Evolutionary conservation across 2,329 filamentous ascomycete species (phyloP), one percentile per base, ranked within the genome.

Genomic region (Fusarium citri): DNA sequence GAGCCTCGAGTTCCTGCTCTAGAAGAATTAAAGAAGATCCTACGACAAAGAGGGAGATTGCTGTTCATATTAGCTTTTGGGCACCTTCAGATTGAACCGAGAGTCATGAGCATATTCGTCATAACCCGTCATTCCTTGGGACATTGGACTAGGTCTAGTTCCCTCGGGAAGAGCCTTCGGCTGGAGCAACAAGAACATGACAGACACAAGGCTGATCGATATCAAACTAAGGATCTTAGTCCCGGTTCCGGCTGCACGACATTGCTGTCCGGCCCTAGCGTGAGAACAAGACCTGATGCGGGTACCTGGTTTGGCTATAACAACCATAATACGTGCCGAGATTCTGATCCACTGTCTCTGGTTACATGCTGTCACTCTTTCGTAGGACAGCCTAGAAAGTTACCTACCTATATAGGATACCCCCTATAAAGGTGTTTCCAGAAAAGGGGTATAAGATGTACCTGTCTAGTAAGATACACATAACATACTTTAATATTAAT

Each of bases 211-310:
- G 55, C 30, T 68, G 45, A 47, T 60, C 64, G 12, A 22, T 55
- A 51, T 48, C 18, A 49, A 53, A 55, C 66, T 71, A 68, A 34
- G 31, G 18, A 61, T 49, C 31, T 55, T 65, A 68, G 64, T 53
- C 41, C 49, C 51, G 30, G 31, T 45, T 26, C 48, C 64, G 55
- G 59, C 68, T 70, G 68, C 68, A 71, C 64, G 51, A 71, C 68
- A 70, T 70, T 63, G 45, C 12, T 51, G 40, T 59, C 57, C 67
- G 56, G 67, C 26, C 48, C 45, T 55, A 61, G 55, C 61, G 40
- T 55, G 55, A 61, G 26, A 41, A 66, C 31, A 37, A 46, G 42
- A 66, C 40, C 25, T 31, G 31, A 46, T 43, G 55, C 55, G 62
- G 63, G 63, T 66, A 66, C 55, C 63, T 66, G 48, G 40, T 28